phyloP scores from a whole-genome alignment of 2,329 filamentous ascomycete species.

The Colletotrichum ledebouriae region DNA sequence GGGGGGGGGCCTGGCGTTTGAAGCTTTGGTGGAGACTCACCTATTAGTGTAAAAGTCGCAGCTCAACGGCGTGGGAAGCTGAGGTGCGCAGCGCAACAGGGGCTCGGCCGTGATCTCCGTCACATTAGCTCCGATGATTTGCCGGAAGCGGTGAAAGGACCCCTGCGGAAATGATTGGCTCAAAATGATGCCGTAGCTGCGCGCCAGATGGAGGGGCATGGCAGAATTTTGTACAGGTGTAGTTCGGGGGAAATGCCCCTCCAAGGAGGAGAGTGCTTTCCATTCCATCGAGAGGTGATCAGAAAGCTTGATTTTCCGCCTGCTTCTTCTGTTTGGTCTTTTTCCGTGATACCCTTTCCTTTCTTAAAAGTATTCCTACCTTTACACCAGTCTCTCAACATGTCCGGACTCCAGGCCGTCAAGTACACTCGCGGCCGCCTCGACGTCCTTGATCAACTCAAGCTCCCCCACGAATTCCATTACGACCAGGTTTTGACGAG shows the following conservation, averaged over 20 bases:
- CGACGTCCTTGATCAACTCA: constrained; percentile 86
- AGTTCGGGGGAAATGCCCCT: neutral
- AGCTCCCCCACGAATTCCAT: constrained; percentile 82
- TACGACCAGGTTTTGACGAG: constrained; percentile 80
- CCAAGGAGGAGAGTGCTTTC: neutral
- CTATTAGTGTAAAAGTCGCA: neutral
- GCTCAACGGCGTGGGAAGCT: neutral
- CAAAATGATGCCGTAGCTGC: constrained; percentile 23
- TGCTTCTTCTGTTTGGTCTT: constrained; percentile 41
- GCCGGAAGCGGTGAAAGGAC: constrained; percentile 28
- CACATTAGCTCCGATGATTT: constrained; percentile 19
- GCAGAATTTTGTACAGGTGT: constrained; percentile 47
- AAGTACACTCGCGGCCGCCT: constrained; percentile 80
- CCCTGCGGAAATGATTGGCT: constrained; percentile 25
- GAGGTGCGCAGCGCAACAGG: constrained; percentile 11
- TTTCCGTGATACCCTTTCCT: constrained; percentile 14
- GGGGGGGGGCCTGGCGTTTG: neutral
- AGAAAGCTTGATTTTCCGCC: constrained; percentile 1
- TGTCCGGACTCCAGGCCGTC: constrained; percentile 80
- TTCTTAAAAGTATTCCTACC: neutral
- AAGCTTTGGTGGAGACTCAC: constrained; percentile 30
- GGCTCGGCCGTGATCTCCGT: constrained; percentile 14
- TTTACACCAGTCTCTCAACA: constrained; percentile 44
- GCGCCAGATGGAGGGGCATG: constrained; percentile 43
- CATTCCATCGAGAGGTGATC: neutral